These are phyloP conservation scores for Penicillium subrubescens DNA, from an alignment of 495 filamentous ascomycete species.

Conservation along the genomic window DNA sequence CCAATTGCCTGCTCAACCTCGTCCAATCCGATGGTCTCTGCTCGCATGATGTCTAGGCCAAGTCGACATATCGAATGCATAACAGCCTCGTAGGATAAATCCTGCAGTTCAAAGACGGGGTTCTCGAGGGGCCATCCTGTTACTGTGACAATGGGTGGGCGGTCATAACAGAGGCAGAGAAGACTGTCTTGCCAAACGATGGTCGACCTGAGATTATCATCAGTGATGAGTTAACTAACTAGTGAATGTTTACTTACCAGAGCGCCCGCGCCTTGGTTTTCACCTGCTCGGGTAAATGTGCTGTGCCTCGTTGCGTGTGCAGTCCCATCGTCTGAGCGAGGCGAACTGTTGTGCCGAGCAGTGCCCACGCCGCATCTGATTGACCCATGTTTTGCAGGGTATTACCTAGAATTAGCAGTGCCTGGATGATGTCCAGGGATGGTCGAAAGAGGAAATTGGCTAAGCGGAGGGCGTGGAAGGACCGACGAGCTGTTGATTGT, in stretches of 20 bases:
- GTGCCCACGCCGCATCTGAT: conserved; percentile 51
- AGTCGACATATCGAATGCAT: conserved; percentile 38
- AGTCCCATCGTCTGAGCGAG: conserved; percentile 50
- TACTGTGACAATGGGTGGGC: conserved; percentile 34
- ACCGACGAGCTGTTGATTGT: conserved; percentile 30
- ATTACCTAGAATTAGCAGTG: conserved; percentile 48
- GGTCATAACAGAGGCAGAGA: conserved; percentile 39
- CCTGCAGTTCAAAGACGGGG: conserved; percentile 2
- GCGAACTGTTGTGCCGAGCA: conserved; percentile 47
- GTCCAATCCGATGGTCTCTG: conserved; percentile 2
- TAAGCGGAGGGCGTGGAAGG: conserved; percentile 44
- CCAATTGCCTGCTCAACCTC: conserved; percentile 24
- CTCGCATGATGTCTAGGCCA: conserved; percentile 28
- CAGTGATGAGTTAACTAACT: neutral
- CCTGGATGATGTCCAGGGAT: conserved; percentile 43
- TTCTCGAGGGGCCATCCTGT: conserved; percentile 26
- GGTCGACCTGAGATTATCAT: conserved; percentile 24
- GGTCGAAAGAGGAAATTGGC: conserved; percentile 51
- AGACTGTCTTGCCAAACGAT: conserved; percentile 43
- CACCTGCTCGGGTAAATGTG: conserved; percentile 30
- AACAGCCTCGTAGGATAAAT: conserved; percentile 31
- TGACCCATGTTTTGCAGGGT: conserved; percentile 52
- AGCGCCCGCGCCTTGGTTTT: conserved; percentile 27
- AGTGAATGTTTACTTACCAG: conserved; percentile 21
- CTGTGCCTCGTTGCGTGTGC: conserved; percentile 32